Evolutionary conservation across 139 green algal genomes (phyloP), one percentile per base, ranked within the genome.

Genomic region (Monoraphidium neglectum): DNA sequence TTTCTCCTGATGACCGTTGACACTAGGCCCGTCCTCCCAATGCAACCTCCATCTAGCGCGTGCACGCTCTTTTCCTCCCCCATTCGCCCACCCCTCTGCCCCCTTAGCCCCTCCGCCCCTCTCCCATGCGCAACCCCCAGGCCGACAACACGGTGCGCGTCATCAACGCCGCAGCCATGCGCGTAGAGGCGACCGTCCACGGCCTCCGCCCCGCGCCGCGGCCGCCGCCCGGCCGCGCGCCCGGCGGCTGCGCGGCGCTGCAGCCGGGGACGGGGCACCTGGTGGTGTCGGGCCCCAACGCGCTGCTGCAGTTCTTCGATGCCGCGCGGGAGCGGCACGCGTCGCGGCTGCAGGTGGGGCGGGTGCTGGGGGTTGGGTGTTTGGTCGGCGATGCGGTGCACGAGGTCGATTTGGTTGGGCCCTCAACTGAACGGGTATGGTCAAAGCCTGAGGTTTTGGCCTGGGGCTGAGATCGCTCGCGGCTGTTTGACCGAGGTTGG

Each of bases 121-220:
- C n/a, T n/a, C n/a, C n/a, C n/a, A n/a, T n/a, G n/a, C n/a, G n/a
- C n/a, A n/a, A n/a, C n/a, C 71, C 77, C 0, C 86, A 93, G 66
- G 79, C 76, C 0, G 88, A 97, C 83, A 98, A 97, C 83, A 86
- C 86, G 15, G 54, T 95, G 16, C 78, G 88, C 13, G 46, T 93
- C 24, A 73, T 97, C 15, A 92, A 90, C 78, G 79, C 70, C 1
- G 79, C 84, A 10, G 72, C 83, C 21, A 89, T 93, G 76, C 71
- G 59, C 28, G 85, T 93, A 36, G 77, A 87, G 54, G 24, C 56
- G 21, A 82, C 72, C 12, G 53, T 95, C 6, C 63, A 90, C 23
- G 90, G 88, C 23, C 56, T 94, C 56, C 68, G 83, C 23, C 85
- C 82, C 2, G 83, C 74, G 40, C 72, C 61, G 18, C 40, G 66